Evolutionary conservation across 371 early-diverging fungal genomes (phyloP), one percentile per base, ranked within the genome.

Genomic region (Dichotomocladium elegans): DNA sequence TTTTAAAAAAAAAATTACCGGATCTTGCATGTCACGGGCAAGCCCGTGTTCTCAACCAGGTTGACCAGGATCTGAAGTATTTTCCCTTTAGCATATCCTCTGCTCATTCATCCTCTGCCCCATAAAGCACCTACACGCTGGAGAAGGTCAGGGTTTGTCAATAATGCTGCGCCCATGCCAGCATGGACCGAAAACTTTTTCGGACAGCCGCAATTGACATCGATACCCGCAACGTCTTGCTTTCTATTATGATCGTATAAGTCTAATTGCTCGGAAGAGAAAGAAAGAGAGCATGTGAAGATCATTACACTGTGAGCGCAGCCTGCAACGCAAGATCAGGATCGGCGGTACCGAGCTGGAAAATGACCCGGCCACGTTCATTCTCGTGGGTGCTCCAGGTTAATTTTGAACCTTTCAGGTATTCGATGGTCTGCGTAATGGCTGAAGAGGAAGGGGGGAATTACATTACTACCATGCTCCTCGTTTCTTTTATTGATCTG

Each of bases 191-290:
- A 95, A 58, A 98, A 98, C 55, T 82, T 79, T 58, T 96, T 96
- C 0, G 98, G 98, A 55, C 98, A 98, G 4, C 98, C 98, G 67
- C 98, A 98, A 72, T 98, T 98, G 45, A 98, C 59, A 70, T 96
- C 96, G 35, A 96, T 82, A 0, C 86, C 95, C 17, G 89, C 73
- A 1, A 92, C 93, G 70, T 96, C 98, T 42, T 87, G 68, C 27
- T 85, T 87, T 8, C 90, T 90, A 59, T 28, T 11, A 30, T 44
- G 45, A 17, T 7, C 25, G 4, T 45, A 9, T 45, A 7, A 1
- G 12, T 19, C 26, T 21, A 12, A 24, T 34, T 15, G 42, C 42
- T 21, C 8, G 15, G 21, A 10, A 10, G 12, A 9, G 17, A 15
- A 9, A 8, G 17, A 10, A 41, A 10, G 42, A 24, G 3, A 41